A percentile compares a stretch with the other conserved stretches of the same genome.
These are phyloP conservation scores for Aspergillus incahuasiensis DNA, from an alignment of 495 filamentous ascomycete genomes.

Conservation along the genomic window DNA sequence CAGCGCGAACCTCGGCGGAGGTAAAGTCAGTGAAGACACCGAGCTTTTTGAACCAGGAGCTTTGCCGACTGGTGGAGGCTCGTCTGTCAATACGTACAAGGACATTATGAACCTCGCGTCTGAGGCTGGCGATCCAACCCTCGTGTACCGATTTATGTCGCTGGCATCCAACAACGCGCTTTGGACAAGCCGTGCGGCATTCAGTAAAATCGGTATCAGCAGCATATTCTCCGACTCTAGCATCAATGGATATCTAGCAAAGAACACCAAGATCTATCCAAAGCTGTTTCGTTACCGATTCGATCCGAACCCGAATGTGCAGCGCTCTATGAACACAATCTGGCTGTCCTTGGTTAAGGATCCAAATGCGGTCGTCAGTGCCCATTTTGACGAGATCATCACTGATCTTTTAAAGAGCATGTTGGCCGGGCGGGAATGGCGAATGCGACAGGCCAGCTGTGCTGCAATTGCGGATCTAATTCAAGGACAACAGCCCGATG, in stretches of 20 bases:
- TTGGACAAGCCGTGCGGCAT: slow-evolving; percentile 91
- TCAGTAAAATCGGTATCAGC: slow-evolving; percentile 88
- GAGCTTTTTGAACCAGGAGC: slow-evolving; percentile 93
- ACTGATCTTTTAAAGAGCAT: slow-evolving; percentile 79
- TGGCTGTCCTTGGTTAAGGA: slow-evolving; percentile 92
- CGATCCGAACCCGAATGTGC: slow-evolving; percentile 88
- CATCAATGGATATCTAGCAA: slow-evolving; percentile 60
- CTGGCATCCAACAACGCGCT: slow-evolving; percentile 89
- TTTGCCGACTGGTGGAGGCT: slow-evolving; percentile 83
- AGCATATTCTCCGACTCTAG: slow-evolving; percentile 85
- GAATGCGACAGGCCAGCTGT: slow-evolving; percentile 86
- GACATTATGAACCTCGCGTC: slow-evolving; percentile 90
- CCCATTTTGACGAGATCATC: slow-evolving; percentile 80
- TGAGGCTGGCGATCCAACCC: slow-evolving; percentile 88
- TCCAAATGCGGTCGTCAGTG: slow-evolving; percentile 62
- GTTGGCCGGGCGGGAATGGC: slow-evolving; percentile 79
- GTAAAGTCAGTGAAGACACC: slow-evolving; percentile 80
- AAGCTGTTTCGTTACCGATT: slow-evolving; percentile 93
- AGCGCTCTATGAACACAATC: slow-evolving; percentile 93
- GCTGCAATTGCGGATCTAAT: slow-evolving; percentile 83
- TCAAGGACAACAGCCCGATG: slow-evolving; percentile 65
- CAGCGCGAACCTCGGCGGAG: slow-evolving; percentile 58
- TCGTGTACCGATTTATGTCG: slow-evolving; percentile 97
- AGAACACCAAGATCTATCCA: slow-evolving; percentile 89
- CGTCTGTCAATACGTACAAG: slow-evolving; percentile 88